Percentiles rank a stretch among this genome's conserved stretches.
These are phyloP conservation scores for Candida nemodendra DNA, from an alignment of 805 yeast genomes.

Conservation along the genomic window DNA sequence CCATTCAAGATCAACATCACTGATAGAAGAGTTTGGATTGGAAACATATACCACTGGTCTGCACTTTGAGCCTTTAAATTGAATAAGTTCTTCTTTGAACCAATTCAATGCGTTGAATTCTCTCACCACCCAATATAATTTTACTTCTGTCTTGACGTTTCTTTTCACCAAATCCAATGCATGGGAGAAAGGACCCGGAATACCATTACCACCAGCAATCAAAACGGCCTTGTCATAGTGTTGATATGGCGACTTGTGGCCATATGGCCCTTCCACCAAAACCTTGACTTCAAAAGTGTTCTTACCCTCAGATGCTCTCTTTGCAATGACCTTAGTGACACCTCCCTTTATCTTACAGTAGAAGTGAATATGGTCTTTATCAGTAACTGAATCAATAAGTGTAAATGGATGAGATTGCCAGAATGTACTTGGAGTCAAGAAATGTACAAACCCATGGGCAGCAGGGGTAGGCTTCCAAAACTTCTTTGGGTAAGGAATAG, in stretches of 20 bases:
- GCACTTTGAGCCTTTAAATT: conserved; percentile 34
- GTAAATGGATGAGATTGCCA: conserved; percentile 66
- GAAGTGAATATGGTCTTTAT: conserved; percentile 39
- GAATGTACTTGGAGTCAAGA: conserved; percentile 48
- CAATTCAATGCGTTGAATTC: conserved; percentile 50
- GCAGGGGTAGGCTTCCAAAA: conserved; percentile 57
- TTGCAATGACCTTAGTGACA: conserved; percentile 44
- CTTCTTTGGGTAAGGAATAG: conserved; percentile 43
- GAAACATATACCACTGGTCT: conserved; percentile 44
- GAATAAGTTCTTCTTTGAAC: conserved; percentile 44
- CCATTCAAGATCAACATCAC: conserved; percentile 10
- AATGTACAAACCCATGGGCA: conserved; percentile 57
- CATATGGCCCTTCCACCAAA: conserved; percentile 72
- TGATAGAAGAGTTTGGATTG: conserved; percentile 26
- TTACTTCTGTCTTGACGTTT: conserved; percentile 35
- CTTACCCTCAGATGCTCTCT: conserved; percentile 29
- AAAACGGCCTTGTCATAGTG: conserved; percentile 54
- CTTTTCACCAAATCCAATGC: conserved; percentile 32
- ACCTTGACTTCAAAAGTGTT: conserved; percentile 33
- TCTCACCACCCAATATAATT: conserved; percentile 64
- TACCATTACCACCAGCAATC: conserved; percentile 74
- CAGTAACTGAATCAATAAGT: conserved; percentile 37
- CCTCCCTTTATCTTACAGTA: conserved; percentile 58
- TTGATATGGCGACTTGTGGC: conserved; percentile 49
- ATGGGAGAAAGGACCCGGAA: conserved; percentile 57